These are phyloP conservation scores for Cercophora samala DNA, from an alignment of 495 filamentous ascomycete genomes.

Conservation along the genomic window DNA sequence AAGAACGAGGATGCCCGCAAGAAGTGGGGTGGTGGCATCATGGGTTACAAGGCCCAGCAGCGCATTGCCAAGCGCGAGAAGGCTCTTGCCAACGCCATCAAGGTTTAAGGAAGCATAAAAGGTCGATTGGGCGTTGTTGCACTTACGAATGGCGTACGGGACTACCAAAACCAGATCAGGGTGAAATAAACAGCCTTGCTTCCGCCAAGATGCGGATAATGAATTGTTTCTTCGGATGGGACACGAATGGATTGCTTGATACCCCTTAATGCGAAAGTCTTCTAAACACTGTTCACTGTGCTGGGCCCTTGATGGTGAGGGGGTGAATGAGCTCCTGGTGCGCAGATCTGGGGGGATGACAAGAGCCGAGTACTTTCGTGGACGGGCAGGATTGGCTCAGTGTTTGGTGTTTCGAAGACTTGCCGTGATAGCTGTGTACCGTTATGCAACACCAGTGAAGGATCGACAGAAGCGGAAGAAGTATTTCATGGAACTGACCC, in stretches of 20 bases:
- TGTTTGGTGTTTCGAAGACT: constrained; percentile 7
- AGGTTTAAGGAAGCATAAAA: constrained; percentile 64
- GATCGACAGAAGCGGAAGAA: constrained; percentile 20
- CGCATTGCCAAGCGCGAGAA: constrained; percentile 94
- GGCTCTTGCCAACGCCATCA: constrained; percentile 86
- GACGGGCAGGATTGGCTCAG: background rate
- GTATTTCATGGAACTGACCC: background rate
- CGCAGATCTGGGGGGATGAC: background rate
- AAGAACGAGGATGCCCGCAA: constrained; percentile 90
- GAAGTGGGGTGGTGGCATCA: constrained; percentile 99
- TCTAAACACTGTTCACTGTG: constrained; percentile 11
- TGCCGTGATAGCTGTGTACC: background rate
- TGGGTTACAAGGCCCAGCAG: constrained; percentile 95
- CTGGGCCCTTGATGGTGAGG: constrained; percentile 1
- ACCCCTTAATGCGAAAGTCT: constrained; percentile 14
- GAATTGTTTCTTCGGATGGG: constrained; percentile 21
- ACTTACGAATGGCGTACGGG: constrained; percentile 40
- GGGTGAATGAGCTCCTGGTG: constrained; percentile 7
- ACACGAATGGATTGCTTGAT: constrained; percentile 24
- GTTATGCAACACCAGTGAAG: constrained; percentile 30
- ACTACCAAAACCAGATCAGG: constrained; percentile 40
- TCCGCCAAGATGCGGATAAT: constrained; percentile 28
- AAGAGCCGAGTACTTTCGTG: background rate
- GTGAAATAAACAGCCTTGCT: constrained; percentile 37
- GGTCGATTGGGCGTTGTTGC: constrained; percentile 28